Evolutionary conservation across 2,329 filamentous ascomycete genomes (phyloP).

Genomic region (Beauveria asiatica): DNA sequence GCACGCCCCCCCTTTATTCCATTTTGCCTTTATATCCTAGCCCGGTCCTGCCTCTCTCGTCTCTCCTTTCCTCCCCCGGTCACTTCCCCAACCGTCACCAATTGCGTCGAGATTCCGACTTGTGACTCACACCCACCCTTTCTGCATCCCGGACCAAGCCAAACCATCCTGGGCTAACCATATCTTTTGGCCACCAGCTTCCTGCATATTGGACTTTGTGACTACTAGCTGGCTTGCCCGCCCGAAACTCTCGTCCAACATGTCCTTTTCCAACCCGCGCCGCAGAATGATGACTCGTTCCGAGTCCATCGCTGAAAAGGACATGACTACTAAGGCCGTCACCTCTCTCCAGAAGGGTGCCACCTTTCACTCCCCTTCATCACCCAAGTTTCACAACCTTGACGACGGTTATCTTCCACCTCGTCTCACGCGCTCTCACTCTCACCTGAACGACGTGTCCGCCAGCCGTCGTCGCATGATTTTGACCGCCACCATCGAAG

Average conservation of each 20-base stretch:
- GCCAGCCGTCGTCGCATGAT: slow-evolving; percentile 61
- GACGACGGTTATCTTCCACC: slow-evolving; percentile 41
- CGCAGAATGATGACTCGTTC: slow-evolving; percentile 34
- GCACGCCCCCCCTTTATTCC: slow-evolving; percentile 8
- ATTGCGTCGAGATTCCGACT: slow-evolving; percentile 20
- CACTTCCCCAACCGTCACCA: slow-evolving; percentile 9
- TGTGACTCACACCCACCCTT: slow-evolving; percentile 26
- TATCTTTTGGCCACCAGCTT: slow-evolving; percentile 14
- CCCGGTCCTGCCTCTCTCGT: not conserved
- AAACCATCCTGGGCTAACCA: slow-evolving; percentile 13
- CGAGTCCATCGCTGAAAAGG: slow-evolving; percentile 31
- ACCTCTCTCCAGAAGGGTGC: slow-evolving; percentile 60
- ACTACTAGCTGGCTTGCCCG: slow-evolving; percentile 19
- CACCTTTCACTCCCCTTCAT: slow-evolving; percentile 49
- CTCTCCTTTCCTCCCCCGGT: slow-evolving; percentile 6
- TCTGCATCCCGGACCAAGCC: slow-evolving; percentile 11
- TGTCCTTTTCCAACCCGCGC: slow-evolving; percentile 37
- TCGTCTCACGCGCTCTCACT: slow-evolving; percentile 57
- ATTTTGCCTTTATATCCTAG: not conserved
- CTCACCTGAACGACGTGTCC: slow-evolving; percentile 62
- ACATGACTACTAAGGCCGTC: slow-evolving; percentile 43
- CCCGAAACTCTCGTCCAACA: slow-evolving; percentile 29
- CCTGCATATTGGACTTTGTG: slow-evolving; percentile 25
- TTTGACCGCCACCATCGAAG: slow-evolving; percentile 38
- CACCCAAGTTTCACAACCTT: slow-evolving; percentile 21